Base-by-base conservation (phyloP, 2,329 filamentous ascomycete genomes). In the Venturia asperata region DNA sequence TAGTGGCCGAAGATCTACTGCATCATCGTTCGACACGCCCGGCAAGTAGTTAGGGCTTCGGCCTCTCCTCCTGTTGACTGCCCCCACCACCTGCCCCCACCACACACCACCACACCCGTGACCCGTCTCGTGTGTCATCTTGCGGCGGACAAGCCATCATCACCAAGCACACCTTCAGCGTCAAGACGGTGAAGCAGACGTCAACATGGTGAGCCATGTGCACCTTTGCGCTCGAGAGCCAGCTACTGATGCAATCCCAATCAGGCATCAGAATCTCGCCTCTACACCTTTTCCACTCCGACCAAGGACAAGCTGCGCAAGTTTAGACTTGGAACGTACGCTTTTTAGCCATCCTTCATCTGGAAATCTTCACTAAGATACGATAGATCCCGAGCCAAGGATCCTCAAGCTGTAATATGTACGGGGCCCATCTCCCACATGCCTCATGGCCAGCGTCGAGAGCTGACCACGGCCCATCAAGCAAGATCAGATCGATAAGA, bases 401-500 rank as follows among this genome's bases (percentile, higher is more conserved):
- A 88, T 60, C 89, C 92, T 0, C 91, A 97, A 80, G 94, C 92
- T 67, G 87, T 95, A 68, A 96, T 99, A 71, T 97, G 94, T 97
- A 61, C 47, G 19, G n/a, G 27, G n/a, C 11, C 5, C 52, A 9
- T 19, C 47, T 17, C 24, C 19, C 64, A 3, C 6, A 49, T 47
- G n/a, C 27, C 17, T n/a, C 42, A 21, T 3, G 19, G 11, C 58
- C 60, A 41, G 19, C 17, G 19, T 41, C 11, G 19, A 19, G 52
- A 52, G 71, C 74, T 76, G 72, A 74, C 70, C 70, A 68, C 63
- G 56, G 60, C 62, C 65, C 67, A 43, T 63, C 47, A 67, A 68
- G 68, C 74, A 76, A 96, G 91, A 95, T 77, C 80, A 91, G 75
- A 97, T 97, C 81, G 90, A 97, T 78, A 91, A 91, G 78, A 87